Percentiles rank a stretch among this genome's conserved stretches.
Conservation (phyloP, 1,284 basidiomycete species). For the Leccinum pachyderme region DNA sequence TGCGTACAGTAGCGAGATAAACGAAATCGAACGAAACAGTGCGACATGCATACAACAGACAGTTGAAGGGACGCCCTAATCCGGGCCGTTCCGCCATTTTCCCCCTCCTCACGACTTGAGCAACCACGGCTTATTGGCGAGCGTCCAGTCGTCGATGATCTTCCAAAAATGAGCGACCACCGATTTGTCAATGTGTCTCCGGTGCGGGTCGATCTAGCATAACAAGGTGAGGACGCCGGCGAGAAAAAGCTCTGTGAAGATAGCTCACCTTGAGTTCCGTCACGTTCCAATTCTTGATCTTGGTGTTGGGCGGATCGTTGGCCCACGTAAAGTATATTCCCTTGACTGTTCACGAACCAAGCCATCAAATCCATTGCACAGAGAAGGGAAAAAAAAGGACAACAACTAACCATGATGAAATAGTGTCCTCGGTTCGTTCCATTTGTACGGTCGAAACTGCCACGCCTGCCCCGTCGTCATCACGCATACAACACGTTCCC, state of each 20-base stretch:
- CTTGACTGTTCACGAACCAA: slow-evolving; percentile 40
- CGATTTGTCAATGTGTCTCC: slow-evolving; percentile 94
- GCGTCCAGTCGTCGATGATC: slow-evolving; percentile 82
- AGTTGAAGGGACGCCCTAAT: background rate
- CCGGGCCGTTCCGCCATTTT: background rate
- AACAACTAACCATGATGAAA: slow-evolving; percentile 80
- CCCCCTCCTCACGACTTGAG: slow-evolving; percentile 37
- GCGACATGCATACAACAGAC: background rate
- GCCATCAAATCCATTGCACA: background rate
- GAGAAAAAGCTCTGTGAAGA: background rate
- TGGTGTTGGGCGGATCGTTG: slow-evolving; percentile 85
- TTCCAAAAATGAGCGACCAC: slow-evolving; percentile 96
- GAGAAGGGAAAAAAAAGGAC: background rate
- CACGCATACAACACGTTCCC: slow-evolving; percentile 95
- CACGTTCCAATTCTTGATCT: slow-evolving; percentile 96
- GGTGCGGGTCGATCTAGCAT: slow-evolving; percentile 78
- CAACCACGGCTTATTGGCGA: slow-evolving; percentile 74
- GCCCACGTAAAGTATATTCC: slow-evolving; percentile 92
- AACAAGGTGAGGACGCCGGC: background rate
- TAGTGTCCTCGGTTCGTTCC: slow-evolving; percentile 87
- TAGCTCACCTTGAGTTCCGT: slow-evolving; percentile 78
- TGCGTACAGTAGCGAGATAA: background rate
- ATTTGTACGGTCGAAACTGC: slow-evolving; percentile 97
- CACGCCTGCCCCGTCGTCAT: slow-evolving; percentile 95
- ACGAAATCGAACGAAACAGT: background rate